phyloP scores from a whole-genome alignment of 768 basidiomycete species.

The Russula emetica region DNA sequence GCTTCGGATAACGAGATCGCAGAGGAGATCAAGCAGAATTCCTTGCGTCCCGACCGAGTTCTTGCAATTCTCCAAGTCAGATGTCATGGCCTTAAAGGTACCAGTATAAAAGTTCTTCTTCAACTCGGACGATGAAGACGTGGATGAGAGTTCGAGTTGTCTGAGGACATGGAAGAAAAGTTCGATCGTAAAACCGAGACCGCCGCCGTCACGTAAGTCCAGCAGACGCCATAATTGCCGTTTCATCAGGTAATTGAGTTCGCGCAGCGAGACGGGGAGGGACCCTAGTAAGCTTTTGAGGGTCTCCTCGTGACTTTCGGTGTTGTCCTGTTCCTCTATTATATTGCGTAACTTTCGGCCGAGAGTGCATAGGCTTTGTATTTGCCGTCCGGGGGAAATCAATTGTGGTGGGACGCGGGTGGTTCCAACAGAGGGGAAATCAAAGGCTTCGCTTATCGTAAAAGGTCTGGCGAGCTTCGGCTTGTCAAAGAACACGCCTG shows the following conservation, averaged over 20 bases:
- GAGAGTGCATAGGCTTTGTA: neutral
- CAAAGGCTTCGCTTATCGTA: neutral
- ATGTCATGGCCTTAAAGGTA: slow-evolving; percentile 1
- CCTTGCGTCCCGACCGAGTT: neutral
- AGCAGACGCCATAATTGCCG: slow-evolving; percentile 15
- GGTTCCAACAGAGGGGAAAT: neutral
- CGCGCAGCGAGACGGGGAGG: neutral
- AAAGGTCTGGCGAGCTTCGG: neutral
- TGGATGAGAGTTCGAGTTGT: neutral
- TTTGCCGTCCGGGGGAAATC: neutral
- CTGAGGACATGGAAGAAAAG: slow-evolving; percentile 11
- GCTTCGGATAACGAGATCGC: slow-evolving; percentile 7
- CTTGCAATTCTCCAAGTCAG: neutral
- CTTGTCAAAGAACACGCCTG: slow-evolving; percentile 7
- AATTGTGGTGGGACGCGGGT: neutral
- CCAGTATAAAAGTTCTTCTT: neutral
- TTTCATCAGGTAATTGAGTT: slow-evolving; percentile 1
- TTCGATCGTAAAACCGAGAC: no score
- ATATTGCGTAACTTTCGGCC: neutral
- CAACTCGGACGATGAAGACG: neutral
- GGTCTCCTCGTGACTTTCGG: neutral
- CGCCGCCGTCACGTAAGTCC: slow-evolving; percentile 7
- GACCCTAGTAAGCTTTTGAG: neutral
- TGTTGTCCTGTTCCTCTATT: neutral
- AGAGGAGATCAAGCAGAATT: slow-evolving; percentile 7